Evolutionary conservation across 306 rosid species (phyloP).

Genomic region (Chamaecrista fasciculata): DNA sequence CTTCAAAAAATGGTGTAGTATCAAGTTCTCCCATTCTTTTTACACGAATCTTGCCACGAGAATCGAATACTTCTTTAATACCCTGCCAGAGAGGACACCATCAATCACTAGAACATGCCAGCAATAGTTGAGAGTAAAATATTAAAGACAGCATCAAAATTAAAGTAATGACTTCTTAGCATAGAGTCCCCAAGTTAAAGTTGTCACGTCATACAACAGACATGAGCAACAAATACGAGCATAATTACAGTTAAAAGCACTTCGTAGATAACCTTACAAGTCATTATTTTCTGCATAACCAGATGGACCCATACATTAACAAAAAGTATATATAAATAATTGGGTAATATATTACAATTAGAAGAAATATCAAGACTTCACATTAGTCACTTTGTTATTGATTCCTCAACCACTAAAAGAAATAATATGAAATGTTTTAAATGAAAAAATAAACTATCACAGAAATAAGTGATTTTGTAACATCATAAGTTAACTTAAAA

Average conservation of each 20-base stretch:
- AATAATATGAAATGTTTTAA: background rate
- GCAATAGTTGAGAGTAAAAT: background rate
- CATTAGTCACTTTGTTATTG: background rate
- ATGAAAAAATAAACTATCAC: background rate
- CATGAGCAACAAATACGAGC: slow-evolving; percentile 18
- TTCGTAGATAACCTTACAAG: background rate
- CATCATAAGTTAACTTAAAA: background rate
- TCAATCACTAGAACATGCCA: background rate
- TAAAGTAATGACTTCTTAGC: background rate
- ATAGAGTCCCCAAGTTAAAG: background rate
- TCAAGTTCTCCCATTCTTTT: slow-evolving; percentile 98
- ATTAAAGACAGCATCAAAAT: slow-evolving; percentile 7
- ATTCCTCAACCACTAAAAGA: slow-evolving; percentile 1
- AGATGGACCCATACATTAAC: background rate
- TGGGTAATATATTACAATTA: background rate
- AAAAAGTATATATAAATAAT: too few relatives aligned
- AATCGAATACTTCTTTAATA: slow-evolving; percentile 58
- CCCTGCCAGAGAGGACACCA: slow-evolving; percentile 35
- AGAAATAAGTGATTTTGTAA: background rate
- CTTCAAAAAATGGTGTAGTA: slow-evolving; percentile 67
- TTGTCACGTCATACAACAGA: slow-evolving; percentile 9
- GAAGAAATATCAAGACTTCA: slow-evolving; percentile 4
- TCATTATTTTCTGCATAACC: slow-evolving; percentile 12
- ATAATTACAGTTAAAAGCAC: slow-evolving; percentile 4
- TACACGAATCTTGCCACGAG: slow-evolving; percentile 50